Base-by-base conservation (phyloP, 192 early-diverging fungal genomes). In the Coemansia umbellata region DNA sequence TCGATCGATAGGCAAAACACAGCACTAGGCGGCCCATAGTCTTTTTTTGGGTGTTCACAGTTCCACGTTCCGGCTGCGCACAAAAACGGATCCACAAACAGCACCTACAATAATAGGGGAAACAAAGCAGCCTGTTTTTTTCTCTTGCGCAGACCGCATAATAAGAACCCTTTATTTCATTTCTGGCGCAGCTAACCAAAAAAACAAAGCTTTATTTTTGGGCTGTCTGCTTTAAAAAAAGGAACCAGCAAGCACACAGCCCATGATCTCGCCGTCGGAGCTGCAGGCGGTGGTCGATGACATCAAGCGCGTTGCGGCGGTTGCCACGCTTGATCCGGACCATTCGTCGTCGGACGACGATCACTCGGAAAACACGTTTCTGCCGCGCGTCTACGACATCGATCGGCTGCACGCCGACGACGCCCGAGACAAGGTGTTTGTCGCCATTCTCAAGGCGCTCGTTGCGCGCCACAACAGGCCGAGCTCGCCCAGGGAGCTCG, bases 401-500 rank as follows among this genome's bases (percentile, higher is more conserved):
- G 71, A 74, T 60, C 60, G 60, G 13, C 41, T 89, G 47, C 87
- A 91, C 63, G 82, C 85, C 5, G 86, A 90, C 57, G 90, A 92
- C 59, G 82, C 83, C 19, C 78, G 84, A 36, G 89, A 91, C 66
- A 91, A 91, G 58, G 89, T 91, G n/a, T 85, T 93, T 73, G 83
- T 87, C 8, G 91, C 91, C 36, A 90, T 91, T 47, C 76, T 91
- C 43, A 91, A 91, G 67, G 90, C 90, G 6, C 64, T 93, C 30
- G 67, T 90, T 37, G 80, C 80, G 28, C 74, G 82, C 45, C 81
- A 82, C 24, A 93, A 93, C 78, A 79, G 79, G 53, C 91, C 91
- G 24, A 84, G 84, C 40, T 85, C 87, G 14, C 90, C 91, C 8
- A 91, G 86, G 55, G 88, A 91, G 70, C 80, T 93, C 31, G 81